Evolutionary conservation across 768 basidiomycete species (phyloP).

Genomic region (Calvatia gigantea): DNA sequence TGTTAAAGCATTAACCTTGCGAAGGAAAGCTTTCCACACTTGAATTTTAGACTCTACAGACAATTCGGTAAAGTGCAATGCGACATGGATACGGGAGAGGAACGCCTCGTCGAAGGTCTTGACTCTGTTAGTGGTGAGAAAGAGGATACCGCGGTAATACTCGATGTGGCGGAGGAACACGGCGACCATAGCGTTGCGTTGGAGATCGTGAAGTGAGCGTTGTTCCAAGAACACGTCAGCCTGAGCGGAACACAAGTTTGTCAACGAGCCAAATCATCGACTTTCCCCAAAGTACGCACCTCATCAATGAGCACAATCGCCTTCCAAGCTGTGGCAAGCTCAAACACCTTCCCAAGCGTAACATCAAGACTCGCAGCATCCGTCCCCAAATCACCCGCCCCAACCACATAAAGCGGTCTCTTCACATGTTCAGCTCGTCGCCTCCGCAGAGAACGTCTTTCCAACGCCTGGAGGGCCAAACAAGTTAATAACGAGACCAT

Average conservation of each 20-base stretch:
- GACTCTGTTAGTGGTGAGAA: constrained; percentile 55
- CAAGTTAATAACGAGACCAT: constrained; percentile 53
- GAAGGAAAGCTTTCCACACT: constrained; percentile 63
- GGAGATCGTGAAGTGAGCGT: constrained; percentile 58
- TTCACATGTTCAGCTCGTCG: constrained; percentile 53
- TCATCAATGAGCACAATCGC: constrained; percentile 58
- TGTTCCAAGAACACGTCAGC: constrained; percentile 75
- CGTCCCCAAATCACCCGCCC: constrained; percentile 55
- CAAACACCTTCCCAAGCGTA: constrained; percentile 42
- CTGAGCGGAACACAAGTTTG: constrained; percentile 17
- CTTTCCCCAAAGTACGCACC: constrained; percentile 22
- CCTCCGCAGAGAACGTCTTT: constrained; percentile 60
- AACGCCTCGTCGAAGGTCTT: constrained; percentile 66
- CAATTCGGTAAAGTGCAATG: constrained; percentile 62
- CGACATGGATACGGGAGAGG: constrained; percentile 64
- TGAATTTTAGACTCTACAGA: constrained; percentile 47
- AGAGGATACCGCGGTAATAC: constrained; percentile 54
- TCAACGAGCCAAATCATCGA: background rate
- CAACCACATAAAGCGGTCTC: constrained; percentile 49
- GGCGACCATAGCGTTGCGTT: constrained; percentile 71
- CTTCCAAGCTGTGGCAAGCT: constrained; percentile 58
- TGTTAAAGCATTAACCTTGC: constrained; percentile 36
- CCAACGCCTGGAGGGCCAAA: constrained; percentile 61
- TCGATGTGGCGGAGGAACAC: constrained; percentile 62
- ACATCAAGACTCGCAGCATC: constrained; percentile 38